Base-by-base conservation (phyloP, 768 basidiomycete genomes). In the Hortiboletus campestris region DNA sequence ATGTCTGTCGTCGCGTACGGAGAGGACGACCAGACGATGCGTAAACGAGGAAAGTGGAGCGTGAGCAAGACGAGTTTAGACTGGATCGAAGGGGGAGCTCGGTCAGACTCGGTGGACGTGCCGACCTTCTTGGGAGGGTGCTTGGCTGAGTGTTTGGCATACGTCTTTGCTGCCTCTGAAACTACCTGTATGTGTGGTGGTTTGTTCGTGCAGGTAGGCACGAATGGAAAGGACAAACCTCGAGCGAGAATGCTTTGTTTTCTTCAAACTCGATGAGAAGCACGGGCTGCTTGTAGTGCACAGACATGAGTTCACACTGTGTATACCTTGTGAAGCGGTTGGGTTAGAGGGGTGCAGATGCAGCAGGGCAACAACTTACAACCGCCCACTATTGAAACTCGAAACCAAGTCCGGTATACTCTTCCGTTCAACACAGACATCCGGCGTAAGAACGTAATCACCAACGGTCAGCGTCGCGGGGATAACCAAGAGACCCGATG, bases 261-360 rank as follows among this genome's bases (percentile, higher is more conserved):
- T 98, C 94, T 67, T 98, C 96, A 59, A 98, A 98, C 68, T 99
- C 95, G 63, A 98, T 97, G 11, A 98, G 77, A 16, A 99, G 76
- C 49, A 99, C 79, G 0, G 96, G 95, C 19, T 89, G 85, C 72
- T 94, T 97, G 76, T 99, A 98, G 68, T 98, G 90, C 16, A 87
- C 88, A 0, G 91, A 94, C 96, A 99, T 98, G 20, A 92, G 69
- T 72, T 98, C 96, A 74, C 96, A 98, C 67, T 99, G 97, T 0
- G 94, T 91, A 68, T 96, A 97, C 56, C 96, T 98, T 61, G 3
- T 20, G 43, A 11, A 44, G 11, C 34, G 58, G 16, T 61, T 49
- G 36, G 17, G 32, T 55, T 7, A 59, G n/a, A 17, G 11, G n/a
- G 11, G 2, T 29, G 9, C 4, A 14, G 10, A 39, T 16, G 4